These are phyloP conservation scores for Colletotrichum orbiculare DNA, from an alignment of 2,329 filamentous ascomycete species.

Conservation along the genomic window DNA sequence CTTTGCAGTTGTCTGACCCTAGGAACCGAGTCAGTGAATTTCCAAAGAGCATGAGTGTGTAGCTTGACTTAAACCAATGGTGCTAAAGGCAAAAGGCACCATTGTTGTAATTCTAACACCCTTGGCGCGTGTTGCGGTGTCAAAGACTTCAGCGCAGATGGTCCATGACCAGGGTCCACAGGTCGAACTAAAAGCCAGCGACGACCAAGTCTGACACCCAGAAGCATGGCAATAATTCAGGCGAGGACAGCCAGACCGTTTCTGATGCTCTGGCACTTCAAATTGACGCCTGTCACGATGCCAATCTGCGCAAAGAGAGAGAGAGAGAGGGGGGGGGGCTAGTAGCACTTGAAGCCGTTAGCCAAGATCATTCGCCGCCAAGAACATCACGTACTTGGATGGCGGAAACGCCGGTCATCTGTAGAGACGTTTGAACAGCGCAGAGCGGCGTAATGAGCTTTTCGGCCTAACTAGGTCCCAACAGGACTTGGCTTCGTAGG, in stretches of 20 bases:
- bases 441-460: conserved; percentile 74
- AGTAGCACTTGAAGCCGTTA: conserved; percentile 59
- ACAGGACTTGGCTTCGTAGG: conserved; percentile 77
- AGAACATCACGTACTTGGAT: conserved; percentile 74
- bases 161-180: conserved; percentile 69
- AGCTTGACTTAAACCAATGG: conserved; percentile 63
- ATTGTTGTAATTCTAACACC: conserved; percentile 80
- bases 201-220: conserved; percentile 77
- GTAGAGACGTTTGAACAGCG: conserved; percentile 75
- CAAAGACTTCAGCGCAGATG: conserved; percentile 79
- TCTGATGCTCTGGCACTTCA: conserved; percentile 82
- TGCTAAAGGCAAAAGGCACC: conserved; percentile 80
- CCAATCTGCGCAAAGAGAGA: conserved; percentile 76
- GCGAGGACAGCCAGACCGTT: conserved; percentile 76
- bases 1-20: conserved; percentile 20
- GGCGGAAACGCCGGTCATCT: conserved; percentile 78
- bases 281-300: conserved; percentile 70
- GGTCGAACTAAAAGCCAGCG: conserved; percentile 74
- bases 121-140: conserved; percentile 78
- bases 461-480: conserved; percentile 70
- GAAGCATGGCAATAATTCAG: conserved; percentile 73
- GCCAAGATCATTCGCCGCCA: neutral
- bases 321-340: too few species aligned
- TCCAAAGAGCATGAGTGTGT: conserved; percentile 63
- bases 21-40: neutral